Percentiles rank a stretch among this genome's conserved stretches.
Conservation (phyloP, 2,329 filamentous ascomycete species). For the Emmonsiellopsis sp. region DNA sequence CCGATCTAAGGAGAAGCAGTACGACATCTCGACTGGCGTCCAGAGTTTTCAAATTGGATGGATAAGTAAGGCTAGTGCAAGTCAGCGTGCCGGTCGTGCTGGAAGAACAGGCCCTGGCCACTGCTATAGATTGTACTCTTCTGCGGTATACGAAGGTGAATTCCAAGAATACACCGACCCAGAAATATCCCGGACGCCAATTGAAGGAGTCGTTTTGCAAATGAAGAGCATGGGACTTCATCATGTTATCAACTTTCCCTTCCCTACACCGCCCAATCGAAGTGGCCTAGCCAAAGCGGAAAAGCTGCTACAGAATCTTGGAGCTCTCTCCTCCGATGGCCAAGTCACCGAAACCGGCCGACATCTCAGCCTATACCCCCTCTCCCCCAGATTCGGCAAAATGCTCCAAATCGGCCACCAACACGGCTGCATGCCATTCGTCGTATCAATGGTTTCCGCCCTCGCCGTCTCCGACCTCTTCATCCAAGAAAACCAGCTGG, state of each 20-base stretch:
- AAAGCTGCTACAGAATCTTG: constrained; percentile 74
- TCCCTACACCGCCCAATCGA: constrained; percentile 78
- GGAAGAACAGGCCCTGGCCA: constrained; percentile 93
- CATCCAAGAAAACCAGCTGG: constrained; percentile 67
- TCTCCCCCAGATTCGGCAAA: constrained; percentile 81
- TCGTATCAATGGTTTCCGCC: constrained; percentile 78
- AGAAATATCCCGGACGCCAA: constrained; percentile 81
- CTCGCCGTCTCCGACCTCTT: constrained; percentile 84
- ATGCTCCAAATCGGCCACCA: constrained; percentile 84
- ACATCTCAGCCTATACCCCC: constrained; percentile 78
- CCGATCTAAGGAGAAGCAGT: constrained; percentile 82
- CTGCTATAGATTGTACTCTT: constrained; percentile 90
- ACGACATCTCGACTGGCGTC: constrained; percentile 78
- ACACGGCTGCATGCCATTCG: constrained; percentile 73
- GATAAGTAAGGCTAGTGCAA: constrained; percentile 95
- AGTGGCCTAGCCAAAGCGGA: constrained; percentile 73
- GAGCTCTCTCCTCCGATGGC: constrained; percentile 62
- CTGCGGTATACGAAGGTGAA: constrained; percentile 79
- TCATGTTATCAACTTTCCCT: constrained; percentile 87
- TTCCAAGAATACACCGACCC: constrained; percentile 80
- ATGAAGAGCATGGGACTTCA: constrained; percentile 91
- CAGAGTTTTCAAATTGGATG: constrained; percentile 92
- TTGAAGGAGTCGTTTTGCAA: constrained; percentile 86
- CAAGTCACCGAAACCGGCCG: constrained; percentile 70
- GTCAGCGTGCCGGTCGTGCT: constrained; percentile 83